These are phyloP conservation scores for Hibiscus syriacus DNA, from an alignment of 345 rosid genomes.

Conservation along the genomic window DNA sequence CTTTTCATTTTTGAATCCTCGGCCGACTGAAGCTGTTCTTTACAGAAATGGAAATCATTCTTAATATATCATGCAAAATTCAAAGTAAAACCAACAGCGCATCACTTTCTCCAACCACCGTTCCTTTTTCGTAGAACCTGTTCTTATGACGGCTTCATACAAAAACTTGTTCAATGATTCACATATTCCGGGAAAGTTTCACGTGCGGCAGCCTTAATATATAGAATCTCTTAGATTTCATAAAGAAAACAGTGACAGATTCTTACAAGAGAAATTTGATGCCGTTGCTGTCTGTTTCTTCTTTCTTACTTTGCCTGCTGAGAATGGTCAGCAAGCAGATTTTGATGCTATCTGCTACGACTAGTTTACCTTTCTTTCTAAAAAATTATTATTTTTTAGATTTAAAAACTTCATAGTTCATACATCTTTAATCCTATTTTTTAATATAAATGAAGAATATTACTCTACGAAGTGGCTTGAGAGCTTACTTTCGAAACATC, in stretches of 20 bases:
- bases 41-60: no score
- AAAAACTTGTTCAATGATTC: background rate
- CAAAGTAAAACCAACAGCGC: background rate
- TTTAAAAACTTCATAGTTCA: no score
- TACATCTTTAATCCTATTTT: no score
- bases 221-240: background rate
- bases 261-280: slow-evolving; percentile 1
- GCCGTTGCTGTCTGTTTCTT: slow-evolving; percentile 21
- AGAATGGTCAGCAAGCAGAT: background rate
- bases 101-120: background rate
- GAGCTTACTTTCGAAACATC: no score
- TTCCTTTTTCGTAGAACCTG: background rate
- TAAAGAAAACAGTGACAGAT: slow-evolving; percentile 10
- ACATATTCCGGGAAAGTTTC: no score
- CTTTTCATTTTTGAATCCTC: background rate
- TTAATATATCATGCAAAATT: no score
- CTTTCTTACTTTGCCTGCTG: slow-evolving; percentile 39
- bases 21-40: no score
- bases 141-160: background rate
- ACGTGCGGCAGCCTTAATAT: no score
- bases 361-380: background rate
- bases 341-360: slow-evolving; percentile 16
- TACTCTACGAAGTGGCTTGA: background rate
- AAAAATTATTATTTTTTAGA: no score
- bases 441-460: background rate